Evolutionary conservation across 2,329 filamentous ascomycete species (phyloP), one percentile per base, ranked within the genome.

Genomic region (Taxawa tesnikishii): DNA sequence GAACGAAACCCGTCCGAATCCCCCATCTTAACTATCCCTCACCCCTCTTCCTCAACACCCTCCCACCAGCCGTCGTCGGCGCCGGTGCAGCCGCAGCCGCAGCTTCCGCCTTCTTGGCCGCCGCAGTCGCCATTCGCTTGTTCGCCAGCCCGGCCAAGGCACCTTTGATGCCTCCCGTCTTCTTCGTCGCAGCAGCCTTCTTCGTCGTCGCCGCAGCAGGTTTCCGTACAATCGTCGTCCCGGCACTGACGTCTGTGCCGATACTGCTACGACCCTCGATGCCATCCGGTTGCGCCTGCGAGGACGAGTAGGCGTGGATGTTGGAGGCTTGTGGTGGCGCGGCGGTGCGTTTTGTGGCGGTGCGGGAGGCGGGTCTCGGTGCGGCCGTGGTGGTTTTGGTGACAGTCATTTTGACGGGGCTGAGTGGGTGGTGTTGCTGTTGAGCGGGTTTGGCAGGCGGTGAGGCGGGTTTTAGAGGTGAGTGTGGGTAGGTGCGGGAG

Each of bases 401-500:
- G 11, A 18, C 29, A 19, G 24, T 26, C 10, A 24, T 32, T 27
- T 28, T 29, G 27, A 33, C 31, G 16, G 26, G 27, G 23, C 32
- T 15, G 21, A 26, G 26, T 31, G 34, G 26, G 11, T 33, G 40
- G 16, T 44, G 51, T 38, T 34, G 72, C 47, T 1, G 78, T 75
- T 15, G 78, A 79, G 11, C 65, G 60, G 15, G 75, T 68, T 15
- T 71, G 70, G 63, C 48, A 10, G 71, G 67, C n/a, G 73, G 70
- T 2, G 46, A 26, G 5, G 43, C 37, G 18, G 42, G 23, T 54
- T 47, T 65, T 34, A 68, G 47, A 2, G 68, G 68, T 1, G 68
- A 71, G 29, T 73, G 70, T 13, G 71, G 71, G 14, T 71, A 61
- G 11, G 80, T 67, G 31, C 82, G 75, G 5, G 81, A 80, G 50